A percentile compares a stretch with the other conserved stretches of the same genome.
Conservation (phyloP, 2,329 filamentous ascomycete genomes). For the Calonectria ilicicola region DNA sequence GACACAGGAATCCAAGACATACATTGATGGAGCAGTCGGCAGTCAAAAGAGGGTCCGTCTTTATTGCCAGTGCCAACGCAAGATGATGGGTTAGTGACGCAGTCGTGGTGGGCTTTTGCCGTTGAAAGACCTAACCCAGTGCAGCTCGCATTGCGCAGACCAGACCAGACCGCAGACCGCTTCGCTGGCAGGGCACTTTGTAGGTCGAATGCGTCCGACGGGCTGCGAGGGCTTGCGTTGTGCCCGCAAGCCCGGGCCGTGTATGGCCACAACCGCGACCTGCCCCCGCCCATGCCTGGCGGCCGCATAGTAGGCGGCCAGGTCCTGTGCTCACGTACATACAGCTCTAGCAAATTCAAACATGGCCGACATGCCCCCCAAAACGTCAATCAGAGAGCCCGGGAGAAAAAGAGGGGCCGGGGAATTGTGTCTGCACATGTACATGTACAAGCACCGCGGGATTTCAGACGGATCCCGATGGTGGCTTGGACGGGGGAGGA, state of each 20-base stretch:
- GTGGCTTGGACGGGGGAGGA: conserved; percentile 22
- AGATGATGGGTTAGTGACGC: conserved; percentile 19
- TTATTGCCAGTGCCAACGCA: background rate
- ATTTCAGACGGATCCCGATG: conserved; percentile 21
- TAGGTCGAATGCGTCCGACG: conserved; percentile 26
- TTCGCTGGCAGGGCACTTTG: conserved; percentile 28
- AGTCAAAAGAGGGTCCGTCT: conserved; percentile 10
- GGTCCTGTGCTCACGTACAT: conserved; percentile 34
- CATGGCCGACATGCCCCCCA: conserved; percentile 11
- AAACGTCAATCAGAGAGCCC: conserved; percentile 13
- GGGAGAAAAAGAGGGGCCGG: conserved; percentile 17
- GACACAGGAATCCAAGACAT: background rate
- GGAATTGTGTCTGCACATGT: conserved; percentile 18
- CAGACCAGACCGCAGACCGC: conserved; percentile 27
- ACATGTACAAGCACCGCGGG: conserved; percentile 12
- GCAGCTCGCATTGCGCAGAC: conserved; percentile 27
- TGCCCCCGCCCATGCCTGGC: conserved; percentile 24
- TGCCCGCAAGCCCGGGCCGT: conserved; percentile 27
- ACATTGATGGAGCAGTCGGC: conserved; percentile 7
- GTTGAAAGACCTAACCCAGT: conserved; percentile 28
- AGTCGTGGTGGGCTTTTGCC: conserved; percentile 13
- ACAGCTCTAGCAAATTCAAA: conserved; percentile 17
- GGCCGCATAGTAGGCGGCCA: conserved; percentile 42
- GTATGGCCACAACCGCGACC: conserved; percentile 30
- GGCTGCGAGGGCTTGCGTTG: conserved; percentile 26